These are phyloP conservation scores for Ustilago cynodontis DNA, from an alignment of 1,284 basidiomycete species.

Conservation along the genomic window DNA sequence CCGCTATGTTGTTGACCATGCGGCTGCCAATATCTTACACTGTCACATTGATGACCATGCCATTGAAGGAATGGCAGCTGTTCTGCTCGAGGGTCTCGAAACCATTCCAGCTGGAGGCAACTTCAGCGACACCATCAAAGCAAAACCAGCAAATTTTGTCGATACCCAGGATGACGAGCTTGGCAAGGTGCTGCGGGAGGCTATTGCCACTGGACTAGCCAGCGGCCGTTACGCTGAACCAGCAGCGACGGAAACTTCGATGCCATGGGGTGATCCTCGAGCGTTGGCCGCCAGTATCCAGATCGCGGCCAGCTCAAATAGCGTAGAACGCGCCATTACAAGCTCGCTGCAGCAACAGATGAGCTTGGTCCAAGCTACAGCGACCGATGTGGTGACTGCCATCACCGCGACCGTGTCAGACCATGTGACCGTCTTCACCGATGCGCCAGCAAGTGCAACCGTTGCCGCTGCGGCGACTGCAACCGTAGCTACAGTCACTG, in stretches of 20 bases:
- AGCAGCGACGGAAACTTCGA: constrained; percentile 33
- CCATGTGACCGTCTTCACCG: constrained; percentile 27
- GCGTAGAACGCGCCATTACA: constrained; percentile 31
- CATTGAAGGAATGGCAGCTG: constrained; percentile 56
- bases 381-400: constrained; percentile 22
- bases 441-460: constrained; percentile 9
- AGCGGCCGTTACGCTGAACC: constrained; percentile 29
- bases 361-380: constrained; percentile 31
- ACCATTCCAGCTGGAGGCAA: constrained; percentile 43
- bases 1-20: constrained; percentile 48
- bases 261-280: constrained; percentile 49
- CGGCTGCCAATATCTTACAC: constrained; percentile 53
- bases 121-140: constrained; percentile 39
- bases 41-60: constrained; percentile 57
- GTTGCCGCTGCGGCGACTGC: constrained; percentile 9
- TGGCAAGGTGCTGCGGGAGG: constrained; percentile 26
- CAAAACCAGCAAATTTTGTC: constrained; percentile 19
- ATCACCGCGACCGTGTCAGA: constrained; percentile 40
- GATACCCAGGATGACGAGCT: constrained; percentile 46
- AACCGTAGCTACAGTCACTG: constrained; percentile 4
- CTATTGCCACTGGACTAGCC: constrained; percentile 26
- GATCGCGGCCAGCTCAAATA: constrained; percentile 45
- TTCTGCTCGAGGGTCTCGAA: constrained; percentile 54
- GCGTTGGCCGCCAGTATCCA: constrained; percentile 45
- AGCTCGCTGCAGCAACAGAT: constrained; percentile 39